Base-by-base conservation (phyloP, 176 grass and related monocot species). In the Chrysopogon serrulatus region DNA sequence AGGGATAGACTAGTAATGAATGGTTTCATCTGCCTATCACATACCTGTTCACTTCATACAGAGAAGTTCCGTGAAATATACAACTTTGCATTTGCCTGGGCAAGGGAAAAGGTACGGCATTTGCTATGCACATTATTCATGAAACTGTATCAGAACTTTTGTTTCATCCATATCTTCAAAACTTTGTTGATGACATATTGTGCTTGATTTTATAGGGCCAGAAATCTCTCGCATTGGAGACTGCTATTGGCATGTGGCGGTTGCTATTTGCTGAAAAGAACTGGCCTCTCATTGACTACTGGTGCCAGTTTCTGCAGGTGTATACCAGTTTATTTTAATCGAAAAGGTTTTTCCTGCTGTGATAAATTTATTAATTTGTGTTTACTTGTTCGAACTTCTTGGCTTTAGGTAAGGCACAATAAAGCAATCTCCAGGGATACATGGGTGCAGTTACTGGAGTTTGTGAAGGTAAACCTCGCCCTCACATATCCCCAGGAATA, bases 401-500 rank as follows among this genome's bases (percentile, higher is more conserved):
- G 74, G 77, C 86, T 87, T 87, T 87, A 97, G 94, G 78, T 84
- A 32, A 87, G 90, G 75, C 94, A 97, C 90, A 94, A 92, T 80
- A 97, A 97, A 86, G 87, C 94, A 47, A 97, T 97, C 49, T 94
- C 94, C 23, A 93, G 94, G 43, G 94, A 97, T 71, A 97, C 94
- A 70, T 97, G 94, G 94, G 85, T 87, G 82, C 94, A 97, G 72
- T 72, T 97, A 74, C 65, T 97, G 82, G 94, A 97, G 85, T 97
- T 97, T 94, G 87, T 91, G 33, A 97, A 90, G 91, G 94, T 94
- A 65, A 57, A n/a, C 31, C 14, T 15, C n/a, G 7, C 24, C 5
- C 41, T 30, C 41, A 45, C 69, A 24, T 31, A n/a, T 37, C 10
- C 18, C 41, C 42, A 0, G 40, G 13, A 71, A 44, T 44, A 3